phyloP scores from a whole-genome alignment of 2,329 filamentous ascomycete genomes.

The Sarocladium strictum region DNA sequence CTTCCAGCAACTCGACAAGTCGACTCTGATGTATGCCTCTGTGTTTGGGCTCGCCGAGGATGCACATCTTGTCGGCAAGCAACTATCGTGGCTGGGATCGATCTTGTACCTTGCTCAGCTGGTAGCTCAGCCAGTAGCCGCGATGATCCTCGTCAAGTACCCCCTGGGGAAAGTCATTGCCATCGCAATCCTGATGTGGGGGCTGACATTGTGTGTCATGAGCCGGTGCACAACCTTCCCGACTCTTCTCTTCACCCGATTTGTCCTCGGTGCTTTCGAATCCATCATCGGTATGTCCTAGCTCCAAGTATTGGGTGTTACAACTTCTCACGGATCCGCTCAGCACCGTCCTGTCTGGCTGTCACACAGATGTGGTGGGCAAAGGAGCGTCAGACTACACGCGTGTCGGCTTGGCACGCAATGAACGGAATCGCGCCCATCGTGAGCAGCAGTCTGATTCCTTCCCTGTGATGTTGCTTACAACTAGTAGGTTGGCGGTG shows the following conservation, averaged over 20 bases:
- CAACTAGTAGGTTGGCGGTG: conserved; percentile 37
- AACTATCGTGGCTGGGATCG: conserved; percentile 57
- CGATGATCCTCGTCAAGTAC: conserved; percentile 52
- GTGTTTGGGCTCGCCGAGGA: conserved; percentile 58
- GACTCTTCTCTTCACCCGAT: conserved; percentile 43
- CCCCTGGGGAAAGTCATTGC: conserved; percentile 56
- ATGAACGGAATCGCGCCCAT: conserved; percentile 57
- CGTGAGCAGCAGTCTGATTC: conserved; percentile 19
- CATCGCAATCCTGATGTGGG: conserved; percentile 51
- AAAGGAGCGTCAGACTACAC: conserved; percentile 44
- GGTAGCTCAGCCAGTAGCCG: conserved; percentile 49
- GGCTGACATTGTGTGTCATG: conserved; percentile 44
- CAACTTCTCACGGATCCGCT: not conserved
- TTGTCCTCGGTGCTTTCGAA: conserved; percentile 54
- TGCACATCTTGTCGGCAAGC: conserved; percentile 47
- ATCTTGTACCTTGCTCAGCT: conserved; percentile 57
- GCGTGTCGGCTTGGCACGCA: conserved; percentile 53
- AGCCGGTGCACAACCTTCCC: conserved; percentile 44
- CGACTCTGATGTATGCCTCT: conserved; percentile 54
- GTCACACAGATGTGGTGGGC: conserved; percentile 58
- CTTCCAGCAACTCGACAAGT: conserved; percentile 58
- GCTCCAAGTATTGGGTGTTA: too few relatives aligned
- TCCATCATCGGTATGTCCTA: conserved; percentile 22
- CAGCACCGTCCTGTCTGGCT: conserved; percentile 45
- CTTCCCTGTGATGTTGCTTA: conserved; percentile 9